A percentile compares a stretch with the other conserved stretches of the same genome.
These are phyloP conservation scores for Penicillium sp. DNA, from an alignment of 2,329 filamentous ascomycete species.

Conservation along the genomic window DNA sequence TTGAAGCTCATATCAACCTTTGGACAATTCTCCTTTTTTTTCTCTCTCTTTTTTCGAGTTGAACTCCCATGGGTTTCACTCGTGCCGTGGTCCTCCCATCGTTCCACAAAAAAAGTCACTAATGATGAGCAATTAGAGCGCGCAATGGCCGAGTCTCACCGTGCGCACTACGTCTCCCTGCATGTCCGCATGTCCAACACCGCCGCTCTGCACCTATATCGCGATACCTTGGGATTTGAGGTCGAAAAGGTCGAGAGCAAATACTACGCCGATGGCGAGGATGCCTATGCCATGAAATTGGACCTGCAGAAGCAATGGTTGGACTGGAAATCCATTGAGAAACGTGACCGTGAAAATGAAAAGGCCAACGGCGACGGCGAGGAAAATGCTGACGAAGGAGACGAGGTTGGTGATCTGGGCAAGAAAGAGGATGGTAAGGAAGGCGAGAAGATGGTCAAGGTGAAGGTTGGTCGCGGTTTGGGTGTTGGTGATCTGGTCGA, in stretches of 20 bases:
- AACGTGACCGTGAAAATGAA: slow-evolving; percentile 31
- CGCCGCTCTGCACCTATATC: slow-evolving; percentile 86
- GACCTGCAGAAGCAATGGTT: slow-evolving; percentile 56
- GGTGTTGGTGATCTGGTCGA: slow-evolving; percentile 63
- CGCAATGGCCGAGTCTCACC: slow-evolving; percentile 94
- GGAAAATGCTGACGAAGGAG: slow-evolving; percentile 56
- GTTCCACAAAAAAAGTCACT: too few species aligned
- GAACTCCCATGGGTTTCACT: slow-evolving; percentile 51
- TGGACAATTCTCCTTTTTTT: too few species aligned
- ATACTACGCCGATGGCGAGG: slow-evolving; percentile 88
- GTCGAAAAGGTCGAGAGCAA: slow-evolving; percentile 60
- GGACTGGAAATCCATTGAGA: slow-evolving; percentile 44
- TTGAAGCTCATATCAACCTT: too few species aligned
- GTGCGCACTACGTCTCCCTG: slow-evolving; percentile 85
- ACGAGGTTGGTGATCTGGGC: slow-evolving; percentile 62
- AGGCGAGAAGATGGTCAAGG: slow-evolving; percentile 65
- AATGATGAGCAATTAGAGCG: slow-evolving; percentile 53
- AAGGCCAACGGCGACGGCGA: slow-evolving; percentile 22
- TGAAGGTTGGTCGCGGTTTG: slow-evolving; percentile 73
- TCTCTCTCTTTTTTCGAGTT: too few species aligned
- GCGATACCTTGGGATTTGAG: slow-evolving; percentile 82
- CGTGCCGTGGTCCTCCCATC: too few species aligned
- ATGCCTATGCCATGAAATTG: slow-evolving; percentile 90
- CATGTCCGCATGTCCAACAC: slow-evolving; percentile 93
- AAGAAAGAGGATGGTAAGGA: slow-evolving; percentile 49